phyloP scores from a whole-genome alignment of 371 early-diverging fungal species.

The Mortierella sp. region DNA sequence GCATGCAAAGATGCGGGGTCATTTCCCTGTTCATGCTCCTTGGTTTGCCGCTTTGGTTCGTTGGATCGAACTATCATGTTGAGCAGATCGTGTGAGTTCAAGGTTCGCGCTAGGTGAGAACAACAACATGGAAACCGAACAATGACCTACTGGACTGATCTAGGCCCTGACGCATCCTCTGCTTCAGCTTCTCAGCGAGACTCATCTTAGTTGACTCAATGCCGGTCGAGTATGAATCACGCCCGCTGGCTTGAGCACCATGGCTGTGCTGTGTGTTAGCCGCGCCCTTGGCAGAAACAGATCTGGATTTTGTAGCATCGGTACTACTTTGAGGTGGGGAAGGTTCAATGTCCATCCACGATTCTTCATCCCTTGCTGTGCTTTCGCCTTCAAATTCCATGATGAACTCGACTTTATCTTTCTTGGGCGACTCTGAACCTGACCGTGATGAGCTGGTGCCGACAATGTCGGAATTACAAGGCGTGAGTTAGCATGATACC shows the following conservation, averaged over 20 bases:
- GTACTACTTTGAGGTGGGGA: background rate
- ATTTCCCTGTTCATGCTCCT: too few species aligned
- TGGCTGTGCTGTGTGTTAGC: background rate
- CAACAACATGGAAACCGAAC: background rate
- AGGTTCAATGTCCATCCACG: background rate
- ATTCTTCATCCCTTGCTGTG: background rate
- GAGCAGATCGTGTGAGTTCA: background rate
- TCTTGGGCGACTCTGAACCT: constrained; percentile 29
- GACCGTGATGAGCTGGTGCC: constrained; percentile 31
- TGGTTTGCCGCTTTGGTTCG: constrained; percentile 12
- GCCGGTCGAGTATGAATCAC: background rate
- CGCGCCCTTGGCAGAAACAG: too few species aligned
- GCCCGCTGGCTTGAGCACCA: background rate
- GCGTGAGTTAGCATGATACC: background rate
- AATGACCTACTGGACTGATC: constrained; percentile 30
- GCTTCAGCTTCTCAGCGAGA: constrained; percentile 35
- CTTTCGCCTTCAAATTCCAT: constrained; percentile 20
- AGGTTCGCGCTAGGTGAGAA: background rate
- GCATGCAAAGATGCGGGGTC: too few species aligned
- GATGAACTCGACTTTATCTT: constrained; percentile 28
- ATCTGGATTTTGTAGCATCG: background rate
- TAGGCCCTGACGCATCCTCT: constrained; percentile 43
- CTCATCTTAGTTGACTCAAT: constrained; percentile 9
- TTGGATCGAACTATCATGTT: constrained; percentile 9
- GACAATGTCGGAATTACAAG: background rate